These are phyloP conservation scores for Ilyonectria destructans DNA, from an alignment of 2,329 filamentous ascomycete species.

Conservation along the genomic window DNA sequence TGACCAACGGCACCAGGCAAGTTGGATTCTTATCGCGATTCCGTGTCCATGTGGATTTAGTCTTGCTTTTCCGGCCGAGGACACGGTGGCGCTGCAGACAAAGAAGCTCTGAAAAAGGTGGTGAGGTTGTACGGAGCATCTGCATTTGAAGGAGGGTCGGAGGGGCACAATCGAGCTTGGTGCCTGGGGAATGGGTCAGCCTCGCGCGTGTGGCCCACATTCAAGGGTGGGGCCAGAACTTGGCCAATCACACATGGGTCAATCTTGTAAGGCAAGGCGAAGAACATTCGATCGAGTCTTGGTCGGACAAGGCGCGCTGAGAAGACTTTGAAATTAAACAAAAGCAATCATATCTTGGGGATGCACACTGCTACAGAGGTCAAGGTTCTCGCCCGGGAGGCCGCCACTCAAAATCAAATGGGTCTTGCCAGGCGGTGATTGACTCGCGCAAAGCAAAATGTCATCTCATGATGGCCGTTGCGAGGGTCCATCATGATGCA, in stretches of 20 bases:
- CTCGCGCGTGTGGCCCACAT: conserved; percentile 38
- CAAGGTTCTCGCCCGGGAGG: not conserved
- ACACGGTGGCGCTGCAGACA: not conserved
- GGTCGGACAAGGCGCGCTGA: not conserved
- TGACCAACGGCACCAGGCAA: not conserved
- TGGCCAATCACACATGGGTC: conserved; percentile 27
- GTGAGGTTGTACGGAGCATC: conserved; percentile 14
- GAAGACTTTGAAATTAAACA: conserved; percentile 5
- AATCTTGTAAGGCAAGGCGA: not conserved
- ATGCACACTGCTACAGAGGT: not conserved
- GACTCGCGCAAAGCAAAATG: not conserved
- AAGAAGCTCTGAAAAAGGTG: not conserved
- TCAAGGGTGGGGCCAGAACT: not conserved
- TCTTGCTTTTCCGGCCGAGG: not conserved
- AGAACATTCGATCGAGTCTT: not conserved
- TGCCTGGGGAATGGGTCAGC: conserved; percentile 37
- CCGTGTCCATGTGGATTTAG: conserved; percentile 1
- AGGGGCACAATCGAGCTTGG: conserved; percentile 43
- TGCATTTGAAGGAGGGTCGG: conserved; percentile 45
- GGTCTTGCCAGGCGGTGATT: conserved; percentile 3
- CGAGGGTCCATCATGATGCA: conserved; percentile 20
- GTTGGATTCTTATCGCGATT: not conserved
- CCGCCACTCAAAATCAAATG: not conserved
- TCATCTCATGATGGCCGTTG: conserved; percentile 21
- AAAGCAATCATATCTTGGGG: not conserved